phyloP scores from a whole-genome alignment of 306 rosid species.

The Cicer pinnatifidum region DNA sequence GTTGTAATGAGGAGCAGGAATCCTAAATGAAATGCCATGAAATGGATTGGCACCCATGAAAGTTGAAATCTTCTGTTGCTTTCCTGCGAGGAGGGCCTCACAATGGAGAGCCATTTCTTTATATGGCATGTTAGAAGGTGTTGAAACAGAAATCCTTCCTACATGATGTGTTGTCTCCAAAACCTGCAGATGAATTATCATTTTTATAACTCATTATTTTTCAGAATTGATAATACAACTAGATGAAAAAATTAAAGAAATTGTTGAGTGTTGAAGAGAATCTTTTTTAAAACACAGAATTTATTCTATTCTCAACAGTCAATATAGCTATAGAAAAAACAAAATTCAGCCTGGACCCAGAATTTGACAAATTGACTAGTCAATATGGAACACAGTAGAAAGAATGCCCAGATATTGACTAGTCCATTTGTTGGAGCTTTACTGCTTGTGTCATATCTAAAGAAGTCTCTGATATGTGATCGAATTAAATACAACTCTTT shows the following conservation, averaged over 20 bases:
- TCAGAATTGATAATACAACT: constrained; percentile 1
- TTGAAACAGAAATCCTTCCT: constrained; percentile 70
- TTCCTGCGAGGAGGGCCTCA: constrained; percentile 72
- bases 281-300: constrained; percentile 12
- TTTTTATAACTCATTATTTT: not conserved
- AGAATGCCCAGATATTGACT: not conserved
- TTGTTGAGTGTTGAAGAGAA: not conserved
- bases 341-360: no score
- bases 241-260: constrained; percentile 13
- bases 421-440: not conserved
- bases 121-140: constrained; percentile 70
- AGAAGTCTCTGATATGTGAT: constrained; percentile 11
- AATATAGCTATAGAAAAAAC: not conserved
- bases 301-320: constrained; percentile 12
- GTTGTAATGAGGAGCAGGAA: constrained; percentile 46
- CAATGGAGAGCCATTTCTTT: constrained; percentile 86
- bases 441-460: constrained; percentile 1
- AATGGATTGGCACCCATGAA: constrained; percentile 53
- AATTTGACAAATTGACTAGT: no score
- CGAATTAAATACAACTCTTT: not conserved
- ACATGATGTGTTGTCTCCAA: constrained; percentile 64
- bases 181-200: constrained; percentile 55
- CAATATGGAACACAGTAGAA: no score
- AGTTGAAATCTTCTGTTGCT: constrained; percentile 69
- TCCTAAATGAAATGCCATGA: constrained; percentile 49